phyloP scores from a whole-genome alignment of 345 rosid species.

The Combretum micranthum region DNA sequence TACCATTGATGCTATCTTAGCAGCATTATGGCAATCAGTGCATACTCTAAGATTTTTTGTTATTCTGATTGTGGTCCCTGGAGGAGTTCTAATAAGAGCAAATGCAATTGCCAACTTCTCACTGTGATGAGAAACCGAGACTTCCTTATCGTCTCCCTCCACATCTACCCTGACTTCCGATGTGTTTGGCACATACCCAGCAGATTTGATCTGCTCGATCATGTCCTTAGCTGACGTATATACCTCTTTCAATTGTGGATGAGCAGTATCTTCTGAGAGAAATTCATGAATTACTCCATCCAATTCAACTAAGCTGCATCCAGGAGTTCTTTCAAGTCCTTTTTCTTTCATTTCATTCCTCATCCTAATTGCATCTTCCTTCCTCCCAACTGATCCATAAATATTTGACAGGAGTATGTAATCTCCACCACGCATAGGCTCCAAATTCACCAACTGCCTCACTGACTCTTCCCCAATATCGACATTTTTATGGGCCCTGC shows the following conservation, averaged over 20 bases:
- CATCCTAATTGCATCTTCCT: constrained; percentile 26
- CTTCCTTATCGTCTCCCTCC: constrained; percentile 31
- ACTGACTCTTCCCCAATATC: constrained; percentile 25
- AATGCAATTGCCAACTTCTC: constrained; percentile 41
- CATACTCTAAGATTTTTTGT: constrained; percentile 31
- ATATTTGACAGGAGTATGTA: constrained; percentile 28
- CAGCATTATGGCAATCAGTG: constrained; percentile 36
- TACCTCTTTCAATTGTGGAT: constrained; percentile 12
- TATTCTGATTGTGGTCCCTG: constrained; percentile 33
- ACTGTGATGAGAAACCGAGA: constrained; percentile 35
- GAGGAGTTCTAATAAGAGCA: constrained; percentile 26
- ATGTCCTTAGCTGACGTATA: constrained; percentile 17
- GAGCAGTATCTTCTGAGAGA: constrained; percentile 16
- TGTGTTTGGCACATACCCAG: constrained; percentile 26
- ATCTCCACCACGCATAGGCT: constrained; percentile 37
- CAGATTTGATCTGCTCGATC: constrained; percentile 22
- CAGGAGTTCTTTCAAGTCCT: constrained; percentile 28
- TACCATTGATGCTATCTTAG: constrained; percentile 23
- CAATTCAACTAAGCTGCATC: constrained; percentile 22
- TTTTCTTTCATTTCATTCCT: constrained; percentile 29
- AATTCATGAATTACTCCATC: constrained; percentile 24
- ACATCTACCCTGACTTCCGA: constrained; percentile 29
- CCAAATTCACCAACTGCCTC: constrained; percentile 20
- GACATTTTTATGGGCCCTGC: constrained; percentile 33
- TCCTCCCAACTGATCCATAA: constrained; percentile 28